Evolutionary conservation across 148 eudicot species (phyloP), one percentile per base, ranked within the genome.

Genomic region (Rhododendron vialii): DNA sequence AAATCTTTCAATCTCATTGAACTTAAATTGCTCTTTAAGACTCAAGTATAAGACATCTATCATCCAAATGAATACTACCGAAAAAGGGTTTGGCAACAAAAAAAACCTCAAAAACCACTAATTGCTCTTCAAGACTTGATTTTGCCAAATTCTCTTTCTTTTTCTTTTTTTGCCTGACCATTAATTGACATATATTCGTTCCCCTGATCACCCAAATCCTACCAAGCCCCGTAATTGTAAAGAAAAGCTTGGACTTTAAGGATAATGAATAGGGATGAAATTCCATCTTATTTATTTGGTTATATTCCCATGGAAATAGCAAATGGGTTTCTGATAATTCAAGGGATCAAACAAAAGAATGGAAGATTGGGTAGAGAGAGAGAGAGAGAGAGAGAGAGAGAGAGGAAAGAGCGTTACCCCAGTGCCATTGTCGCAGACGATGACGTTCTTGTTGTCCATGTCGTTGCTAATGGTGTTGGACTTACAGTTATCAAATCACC

Each of bases 341-440:
- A 59, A 48, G 59, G 43, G 85, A 67, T 67, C 78, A 36, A 48
- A 67, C 65, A 20, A 53, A 80, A 53, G 24, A 50, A 80, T 30
- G 13, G 36, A 53, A 51, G 45, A 53, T 51, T 30, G 26, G 65
- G 14, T 3, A 59, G 65, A 59, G 7, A 14, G 7, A 18, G 59
- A 17, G 6, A 3, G 57, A 59, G 65, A 7, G 9, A 59, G 65
- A 59, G 9, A 59, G n/a, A 59, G 9, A 59, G n/a, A 59, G 65
- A 59, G 26, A 59, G n/a, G 2, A 59, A 6, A 55, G 47, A 20
- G 50, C 8, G 33, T 86, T 93, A 95, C 99, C 90, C 98, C 99
- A 4, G 99, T 96, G 92, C 99, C 99, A 86, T 94, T 96, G 88
- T 96, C 99, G 91, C 99, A 96, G 10, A 96, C 99, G 90, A 96